phyloP scores from a whole-genome alignment of 148 eudicot species.

The Vaccinium darrowii region DNA sequence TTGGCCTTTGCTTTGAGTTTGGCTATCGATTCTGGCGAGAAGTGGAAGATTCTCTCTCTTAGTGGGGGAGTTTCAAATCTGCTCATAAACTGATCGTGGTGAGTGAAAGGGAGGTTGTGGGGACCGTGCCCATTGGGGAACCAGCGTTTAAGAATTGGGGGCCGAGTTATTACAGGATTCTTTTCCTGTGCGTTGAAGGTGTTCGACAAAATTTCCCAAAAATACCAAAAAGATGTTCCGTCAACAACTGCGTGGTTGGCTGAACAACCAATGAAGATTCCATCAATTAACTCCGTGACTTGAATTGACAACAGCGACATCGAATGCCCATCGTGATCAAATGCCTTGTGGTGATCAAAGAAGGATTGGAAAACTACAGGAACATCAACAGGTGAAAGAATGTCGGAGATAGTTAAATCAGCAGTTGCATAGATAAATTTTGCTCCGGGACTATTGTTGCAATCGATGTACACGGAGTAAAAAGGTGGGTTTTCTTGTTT shows the following conservation, averaged over 20 bases:
- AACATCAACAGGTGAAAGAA: conserved; percentile 23
- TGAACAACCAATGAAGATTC: conserved; percentile 32
- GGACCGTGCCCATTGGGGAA: conserved; percentile 25
- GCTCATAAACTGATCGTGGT: conserved; percentile 26
- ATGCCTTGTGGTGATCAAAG: conserved; percentile 27
- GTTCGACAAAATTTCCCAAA: conserved; percentile 20
- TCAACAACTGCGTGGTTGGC: conserved; percentile 14
- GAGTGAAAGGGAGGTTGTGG: conserved; percentile 23
- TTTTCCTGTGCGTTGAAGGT: neutral
- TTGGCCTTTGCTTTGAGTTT: conserved; percentile 33
- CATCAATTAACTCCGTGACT: conserved; percentile 34
- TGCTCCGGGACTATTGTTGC: conserved; percentile 27
- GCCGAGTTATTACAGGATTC: neutral
- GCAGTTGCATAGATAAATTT: conserved; percentile 26
- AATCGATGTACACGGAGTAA: conserved; percentile 18
- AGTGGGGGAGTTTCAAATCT: conserved; percentile 20
- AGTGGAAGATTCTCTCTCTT: conserved; percentile 32
- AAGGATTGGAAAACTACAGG: conserved; percentile 26
- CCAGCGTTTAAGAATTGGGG: conserved; percentile 24
- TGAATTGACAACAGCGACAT: conserved; percentile 26
- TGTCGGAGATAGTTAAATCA: conserved; percentile 9
- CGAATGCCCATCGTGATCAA: conserved; percentile 30
- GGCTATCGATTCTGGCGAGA: conserved; percentile 18
- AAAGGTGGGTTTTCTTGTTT: neutral
- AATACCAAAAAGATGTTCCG: conserved; percentile 29